Evolutionary conservation across 805 yeast genomes (phyloP), one percentile per base, ranked within the genome.

Genomic region (Allodekkera sacchari): DNA sequence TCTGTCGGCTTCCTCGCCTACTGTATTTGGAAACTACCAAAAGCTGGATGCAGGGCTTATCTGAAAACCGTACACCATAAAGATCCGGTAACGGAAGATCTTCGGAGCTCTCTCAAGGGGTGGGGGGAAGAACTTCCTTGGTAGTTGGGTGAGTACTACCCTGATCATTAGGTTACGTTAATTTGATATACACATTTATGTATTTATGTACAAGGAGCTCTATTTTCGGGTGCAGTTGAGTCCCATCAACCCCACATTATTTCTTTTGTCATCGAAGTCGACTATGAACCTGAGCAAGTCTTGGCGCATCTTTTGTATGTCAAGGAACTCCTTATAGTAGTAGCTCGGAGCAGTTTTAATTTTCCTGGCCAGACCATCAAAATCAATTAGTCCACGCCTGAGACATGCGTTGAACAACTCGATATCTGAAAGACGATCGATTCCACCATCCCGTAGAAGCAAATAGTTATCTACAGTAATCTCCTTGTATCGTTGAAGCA

Each of bases 361-460:
- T 3, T 35, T 45, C 10, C 40, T 34, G 10, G 35, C n/a, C 19
- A 49, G 25, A 25, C 32, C 22, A 18, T 40, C 30, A 23, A 62
- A 43, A 36, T 63, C 60, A 11, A 74, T 58, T 27, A 79, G 51
- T 18, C 74, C 76, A 35, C 87, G 61, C 37, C 73, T 76, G 25
- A 74, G 42, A 39, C 81, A 68, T 6, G 74, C 67, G 27, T 61
- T 52, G 3, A 74, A 55, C 22, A 78, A 47, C 48, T 80, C 87
- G 36, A 60, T 60, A 18, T 59, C 55, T 22, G 60, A 51, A 34
- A 79, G 43, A 26, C 54, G 49, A 66, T 74, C 64, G 0, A 74
- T 58, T 25, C 70, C 67, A 9, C 69, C 69, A 36, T 55, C 63
- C 26, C 59, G 36, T 13, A 55, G 27, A 8, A 66, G 46, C 27